These are phyloP conservation scores for Tetradesmus obliquus DNA, from an alignment of 139 green algal genomes.

Conservation along the genomic window DNA sequence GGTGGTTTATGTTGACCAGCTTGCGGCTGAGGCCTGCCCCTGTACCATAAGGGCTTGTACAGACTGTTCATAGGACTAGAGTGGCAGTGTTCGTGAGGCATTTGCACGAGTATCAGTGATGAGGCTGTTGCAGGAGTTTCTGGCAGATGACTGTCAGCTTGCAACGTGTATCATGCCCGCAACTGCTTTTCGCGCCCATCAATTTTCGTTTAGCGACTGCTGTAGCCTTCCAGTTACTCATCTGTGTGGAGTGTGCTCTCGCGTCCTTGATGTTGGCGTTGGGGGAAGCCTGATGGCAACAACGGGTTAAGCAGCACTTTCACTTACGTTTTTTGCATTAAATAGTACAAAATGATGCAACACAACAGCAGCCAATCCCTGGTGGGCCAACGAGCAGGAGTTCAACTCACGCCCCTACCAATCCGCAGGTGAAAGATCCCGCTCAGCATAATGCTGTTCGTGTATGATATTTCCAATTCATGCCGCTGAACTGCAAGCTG, in stretches of 20 bases:
- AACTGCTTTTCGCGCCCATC: neutral
- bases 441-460: neutral
- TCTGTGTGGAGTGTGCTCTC: neutral
- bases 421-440: neutral
- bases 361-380: neutral
- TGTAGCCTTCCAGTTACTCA: neutral
- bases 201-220: neutral
- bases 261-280: neutral
- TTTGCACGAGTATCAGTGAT: neutral
- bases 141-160: neutral
- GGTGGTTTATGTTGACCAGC: neutral
- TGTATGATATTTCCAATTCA: neutral
- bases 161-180: neutral
- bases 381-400: neutral
- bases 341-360: neutral
- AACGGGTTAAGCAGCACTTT: neutral
- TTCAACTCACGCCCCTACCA: neutral
- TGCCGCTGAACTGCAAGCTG: neutral
- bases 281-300: neutral
- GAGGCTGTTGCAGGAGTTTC: neutral
- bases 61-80: neutral
- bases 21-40: too few relatives aligned
- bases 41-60: neutral
- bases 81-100: neutral
- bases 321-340: neutral